Base-by-base conservation (phyloP, 352 stramenopile genomes). In the Phytophthora sp. region DNA sequence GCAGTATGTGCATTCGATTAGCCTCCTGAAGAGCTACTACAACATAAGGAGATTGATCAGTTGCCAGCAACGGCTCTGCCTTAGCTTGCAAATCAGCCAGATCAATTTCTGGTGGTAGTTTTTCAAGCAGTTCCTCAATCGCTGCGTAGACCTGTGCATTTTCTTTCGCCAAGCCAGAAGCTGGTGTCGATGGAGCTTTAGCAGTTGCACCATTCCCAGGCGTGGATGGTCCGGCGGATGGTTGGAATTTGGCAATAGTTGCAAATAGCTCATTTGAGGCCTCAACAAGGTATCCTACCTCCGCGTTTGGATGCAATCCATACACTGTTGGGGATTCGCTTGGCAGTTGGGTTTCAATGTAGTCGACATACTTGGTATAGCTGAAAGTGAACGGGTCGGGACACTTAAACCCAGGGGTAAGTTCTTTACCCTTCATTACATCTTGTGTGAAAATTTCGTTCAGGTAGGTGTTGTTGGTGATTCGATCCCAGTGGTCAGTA, bases 331-430 rank as follows among this genome's bases (percentile, higher is more conserved):
- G 81, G 0, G 86, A 84, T 48, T 96, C 86, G 2, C 51, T 55
- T n/a, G 84, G 79, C 20, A 96, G 57, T 21, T 88, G 68, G 1
- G 59, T 57, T 46, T 93, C 87, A 35, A 95, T 94, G 52, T 88
- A 78, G 23, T 92, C 79, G 11, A 96, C 78, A 63, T 99, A 99
- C 72, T 98, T 98, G 42, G 92, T 90, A 70, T 98, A 98, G 17
- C 81, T 92, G 54, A 77, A 83, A 27, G 56, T 46, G 17, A 76
- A 71, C 1, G 84, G 78, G 27, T 97, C 81, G 8, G 91, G 90
- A 12, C 82, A 88, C 45, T 81, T 79, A 56, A 98, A 98, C 1
- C 84, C 88, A 3, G 57, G 43, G 3, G 81, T 74, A 23, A 95
- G 74, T 26, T 82, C 68, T 31, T 87, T 89, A 4, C 59, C 59